phyloP scores from a whole-genome alignment of 805 yeast species.

The Grigorovia jiainica region DNA sequence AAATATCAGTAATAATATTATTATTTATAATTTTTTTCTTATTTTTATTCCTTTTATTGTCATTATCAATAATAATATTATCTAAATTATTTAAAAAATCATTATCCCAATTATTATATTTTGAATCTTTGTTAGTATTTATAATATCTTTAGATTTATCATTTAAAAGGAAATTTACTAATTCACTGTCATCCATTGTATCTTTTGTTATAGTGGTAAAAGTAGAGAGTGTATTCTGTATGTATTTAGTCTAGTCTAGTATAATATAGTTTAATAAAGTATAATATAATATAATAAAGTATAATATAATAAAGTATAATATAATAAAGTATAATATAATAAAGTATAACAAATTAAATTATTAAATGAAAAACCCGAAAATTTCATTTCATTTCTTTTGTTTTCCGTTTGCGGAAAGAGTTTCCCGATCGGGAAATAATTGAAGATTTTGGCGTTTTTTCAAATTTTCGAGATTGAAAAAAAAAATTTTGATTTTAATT shows the following conservation, averaged over 20 bases:
- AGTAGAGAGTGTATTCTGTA: background rate
- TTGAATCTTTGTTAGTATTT: background rate
- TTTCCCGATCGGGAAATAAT: no score
- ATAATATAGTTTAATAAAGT: background rate
- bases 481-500: background rate
- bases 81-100: background rate
- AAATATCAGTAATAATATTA: background rate
- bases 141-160: slow-evolving; percentile 4
- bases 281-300: no score
- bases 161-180: slow-evolving; percentile 13
- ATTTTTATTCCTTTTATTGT: background rate
- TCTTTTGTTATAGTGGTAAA: background rate
- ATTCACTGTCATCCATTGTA: slow-evolving; percentile 15
- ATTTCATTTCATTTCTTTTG: no score
- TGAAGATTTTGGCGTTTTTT: no score
- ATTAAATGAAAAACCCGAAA: no score
- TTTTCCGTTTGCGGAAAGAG: no score
- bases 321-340: no score
- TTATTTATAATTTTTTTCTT: background rate
- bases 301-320: no score
- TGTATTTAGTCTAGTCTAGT: background rate
- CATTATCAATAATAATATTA: background rate
- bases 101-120: no score
- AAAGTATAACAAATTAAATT: no score
- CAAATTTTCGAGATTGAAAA: slow-evolving; percentile 3